These are phyloP conservation scores for Neohortaea acidophila DNA, from an alignment of 495 filamentous ascomycete species.

Conservation along the genomic window DNA sequence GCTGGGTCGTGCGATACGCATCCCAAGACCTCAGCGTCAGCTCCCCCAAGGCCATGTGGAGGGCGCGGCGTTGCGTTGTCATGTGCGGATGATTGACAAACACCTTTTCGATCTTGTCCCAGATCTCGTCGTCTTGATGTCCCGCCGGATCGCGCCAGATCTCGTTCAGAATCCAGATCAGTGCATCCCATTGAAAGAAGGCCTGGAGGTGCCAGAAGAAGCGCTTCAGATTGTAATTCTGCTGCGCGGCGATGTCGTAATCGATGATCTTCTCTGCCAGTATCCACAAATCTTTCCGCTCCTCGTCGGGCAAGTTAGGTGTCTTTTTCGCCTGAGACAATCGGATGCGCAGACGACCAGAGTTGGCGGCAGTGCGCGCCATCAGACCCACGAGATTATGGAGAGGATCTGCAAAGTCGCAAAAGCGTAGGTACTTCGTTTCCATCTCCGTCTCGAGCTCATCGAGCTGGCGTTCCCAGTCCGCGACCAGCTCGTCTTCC, in stretches of 20 bases:
- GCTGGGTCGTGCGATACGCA: background rate
- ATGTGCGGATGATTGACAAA: conserved; percentile 7
- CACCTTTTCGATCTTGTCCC: conserved; percentile 6
- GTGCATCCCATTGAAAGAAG: conserved; percentile 16
- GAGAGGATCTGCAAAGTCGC: conserved; percentile 11
- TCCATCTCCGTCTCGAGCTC: conserved; percentile 11
- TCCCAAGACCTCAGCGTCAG: conserved; percentile 17
- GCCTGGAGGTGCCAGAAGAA: conserved; percentile 17
- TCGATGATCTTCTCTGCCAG: conserved; percentile 12
- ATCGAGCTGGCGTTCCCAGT: background rate
- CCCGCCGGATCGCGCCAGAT: conserved; percentile 1
- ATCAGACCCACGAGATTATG: conserved; percentile 9
- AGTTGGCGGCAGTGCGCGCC: conserved; percentile 1
- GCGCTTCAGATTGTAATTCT: conserved; percentile 5
- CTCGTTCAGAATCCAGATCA: conserved; percentile 16
- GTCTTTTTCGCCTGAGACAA: conserved; percentile 6
- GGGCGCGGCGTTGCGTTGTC: background rate
- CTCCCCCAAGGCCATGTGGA: conserved; percentile 13
- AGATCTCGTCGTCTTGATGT: conserved; percentile 3
- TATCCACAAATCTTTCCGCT: conserved; percentile 6
- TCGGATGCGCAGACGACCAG: conserved; percentile 8
- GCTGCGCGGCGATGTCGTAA: conserved; percentile 8
- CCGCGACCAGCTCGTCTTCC: background rate
- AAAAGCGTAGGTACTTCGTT: conserved; percentile 14
- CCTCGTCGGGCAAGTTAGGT: conserved; percentile 1